These are phyloP conservation scores for Flaveria sonorensis DNA, from an alignment of 129 eudicot genomes.

Conservation along the genomic window DNA sequence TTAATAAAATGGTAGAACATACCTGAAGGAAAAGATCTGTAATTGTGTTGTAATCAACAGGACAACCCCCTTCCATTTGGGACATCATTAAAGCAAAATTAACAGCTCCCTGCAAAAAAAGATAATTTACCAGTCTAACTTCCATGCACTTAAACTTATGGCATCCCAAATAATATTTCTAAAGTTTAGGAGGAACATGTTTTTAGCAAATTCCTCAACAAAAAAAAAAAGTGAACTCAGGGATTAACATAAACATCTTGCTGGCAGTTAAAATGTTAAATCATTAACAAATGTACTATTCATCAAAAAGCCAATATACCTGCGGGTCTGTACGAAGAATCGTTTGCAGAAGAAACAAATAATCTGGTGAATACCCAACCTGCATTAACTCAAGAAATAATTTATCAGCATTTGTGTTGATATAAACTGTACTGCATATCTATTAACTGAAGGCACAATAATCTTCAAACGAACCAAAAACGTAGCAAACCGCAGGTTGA, in stretches of 20 bases:
- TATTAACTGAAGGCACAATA: too few relatives aligned
- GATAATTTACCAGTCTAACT: slow-evolving; percentile 1
- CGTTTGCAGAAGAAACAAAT: slow-evolving; percentile 97
- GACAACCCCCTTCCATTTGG: slow-evolving; percentile 99
- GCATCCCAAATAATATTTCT: slow-evolving; percentile 17
- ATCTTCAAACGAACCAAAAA: too few relatives aligned
- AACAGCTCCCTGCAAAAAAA: slow-evolving; percentile 84
- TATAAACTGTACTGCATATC: background rate
- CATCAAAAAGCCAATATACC: slow-evolving; percentile 45
- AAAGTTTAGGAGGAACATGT: slow-evolving; percentile 5
- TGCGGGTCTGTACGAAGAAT: slow-evolving; percentile 95
- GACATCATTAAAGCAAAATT: slow-evolving; percentile 99
- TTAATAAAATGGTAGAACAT: slow-evolving; percentile 14
- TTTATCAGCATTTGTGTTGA: background rate
- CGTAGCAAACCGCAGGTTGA: too few relatives aligned
- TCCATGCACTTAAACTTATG: slow-evolving; percentile 13
- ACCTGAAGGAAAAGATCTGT: slow-evolving; percentile 99
- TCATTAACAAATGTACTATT: background rate
- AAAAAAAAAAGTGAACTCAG: background rate
- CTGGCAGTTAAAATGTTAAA: background rate
- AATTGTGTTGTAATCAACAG: slow-evolving; percentile 94
- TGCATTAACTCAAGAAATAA: slow-evolving; percentile 33
- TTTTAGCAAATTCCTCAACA: slow-evolving; percentile 15
- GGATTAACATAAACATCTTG: slow-evolving; percentile 13
- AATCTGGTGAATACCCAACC: slow-evolving; percentile 99